Percentiles rank a stretch among this genome's conserved stretches.
These are phyloP conservation scores for Candida koratica DNA, from an alignment of 805 yeast species.

Conservation along the genomic window DNA sequence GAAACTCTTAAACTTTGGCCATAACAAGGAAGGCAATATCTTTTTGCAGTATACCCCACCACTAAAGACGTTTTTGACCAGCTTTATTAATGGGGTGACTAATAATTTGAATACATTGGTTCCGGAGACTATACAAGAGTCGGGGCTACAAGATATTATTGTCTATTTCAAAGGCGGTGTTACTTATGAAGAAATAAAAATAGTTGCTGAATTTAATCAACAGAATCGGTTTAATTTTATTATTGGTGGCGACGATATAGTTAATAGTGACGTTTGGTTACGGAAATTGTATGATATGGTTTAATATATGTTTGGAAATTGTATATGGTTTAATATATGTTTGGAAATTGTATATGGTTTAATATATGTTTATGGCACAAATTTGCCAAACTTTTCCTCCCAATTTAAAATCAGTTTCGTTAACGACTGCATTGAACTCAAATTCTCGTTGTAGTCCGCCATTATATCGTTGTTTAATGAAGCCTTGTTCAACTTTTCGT, in stretches of 20 bases:
- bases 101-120: conserved; percentile 27
- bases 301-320: background rate
- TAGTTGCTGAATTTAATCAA: conserved; percentile 58
- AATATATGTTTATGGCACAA: conserved; percentile 29
- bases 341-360: too few species aligned
- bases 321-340: background rate
- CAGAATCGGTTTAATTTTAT: conserved; percentile 59
- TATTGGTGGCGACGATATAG: conserved; percentile 62
- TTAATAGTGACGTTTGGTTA: conserved; percentile 36
- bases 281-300: conserved; percentile 25
- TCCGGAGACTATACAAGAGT: conserved; percentile 26
- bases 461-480: conserved; percentile 46
- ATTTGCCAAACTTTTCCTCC: conserved; percentile 70
- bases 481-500: conserved; percentile 60
- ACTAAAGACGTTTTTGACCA: conserved; percentile 42
- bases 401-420: conserved; percentile 69
- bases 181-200: conserved; percentile 87
- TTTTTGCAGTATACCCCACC: conserved; percentile 91
- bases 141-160: conserved; percentile 50
- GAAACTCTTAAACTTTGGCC: conserved; percentile 15
- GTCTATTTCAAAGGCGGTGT: conserved; percentile 81
- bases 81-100: conserved; percentile 14
- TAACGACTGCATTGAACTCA: conserved; percentile 64
- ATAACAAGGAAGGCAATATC: conserved; percentile 50
- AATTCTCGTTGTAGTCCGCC: conserved; percentile 53